A percentile compares a stretch with the other conserved stretches of the same genome.
Conservation (phyloP, 2,329 filamentous ascomycete genomes). For the Huntiella abstrusa region DNA sequence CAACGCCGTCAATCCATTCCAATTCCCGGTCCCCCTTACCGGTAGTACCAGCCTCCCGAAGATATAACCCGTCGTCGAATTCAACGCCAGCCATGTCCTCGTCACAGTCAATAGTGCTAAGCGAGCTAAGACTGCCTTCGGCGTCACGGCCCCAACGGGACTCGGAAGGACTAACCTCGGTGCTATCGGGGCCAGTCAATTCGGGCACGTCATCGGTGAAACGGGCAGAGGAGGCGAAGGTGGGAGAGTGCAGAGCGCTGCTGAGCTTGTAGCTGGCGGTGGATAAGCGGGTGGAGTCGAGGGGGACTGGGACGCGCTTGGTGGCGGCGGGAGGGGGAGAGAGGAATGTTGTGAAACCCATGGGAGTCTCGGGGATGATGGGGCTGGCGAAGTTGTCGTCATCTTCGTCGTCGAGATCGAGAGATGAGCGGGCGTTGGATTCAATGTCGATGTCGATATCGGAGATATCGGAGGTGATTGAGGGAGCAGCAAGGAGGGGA, state of each 20-base stretch:
- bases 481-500: not conserved
- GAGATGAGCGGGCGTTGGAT: not conserved
- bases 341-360: conserved; percentile 25
- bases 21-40: not conserved
- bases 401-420: conserved; percentile 24
- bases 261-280: conserved; percentile 1
- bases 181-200: not conserved
- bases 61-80: not conserved
- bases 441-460: not conserved
- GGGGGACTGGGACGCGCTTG: conserved; percentile 18
- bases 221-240: not conserved
- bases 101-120: not conserved
- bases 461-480: not conserved
- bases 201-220: not conserved
- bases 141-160: not conserved
- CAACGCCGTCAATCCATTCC: not conserved
- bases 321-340: conserved; percentile 32
- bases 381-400: conserved; percentile 45
- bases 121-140: not conserved
- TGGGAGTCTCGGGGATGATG: conserved; percentile 24
- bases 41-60: not conserved
- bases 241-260: conserved; percentile 6
- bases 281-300: conserved; percentile 2
- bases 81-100: not conserved
- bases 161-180: not conserved